phyloP scores from a whole-genome alignment of 371 early-diverging fungal genomes.

The Mucor saturninus region DNA sequence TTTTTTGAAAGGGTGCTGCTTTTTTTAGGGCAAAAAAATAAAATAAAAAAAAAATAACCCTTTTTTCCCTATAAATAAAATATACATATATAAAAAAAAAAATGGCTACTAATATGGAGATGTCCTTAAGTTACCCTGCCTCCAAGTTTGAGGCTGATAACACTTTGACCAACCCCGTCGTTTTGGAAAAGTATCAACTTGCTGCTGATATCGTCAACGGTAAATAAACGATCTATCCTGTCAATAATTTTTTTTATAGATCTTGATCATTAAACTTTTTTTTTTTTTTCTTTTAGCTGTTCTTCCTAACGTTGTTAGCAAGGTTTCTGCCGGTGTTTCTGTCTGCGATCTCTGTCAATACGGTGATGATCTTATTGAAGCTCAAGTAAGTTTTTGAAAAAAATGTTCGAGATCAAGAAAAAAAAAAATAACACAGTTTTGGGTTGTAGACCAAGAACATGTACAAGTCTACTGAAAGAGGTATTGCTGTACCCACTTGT shows the following conservation, averaged over 20 bases:
- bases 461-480: constrained; percentile 76
- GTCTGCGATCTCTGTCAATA: constrained; percentile 79
- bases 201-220: constrained; percentile 84
- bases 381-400: constrained; percentile 50
- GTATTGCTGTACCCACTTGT: constrained; percentile 87
- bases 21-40: not conserved
- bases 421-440: not conserved
- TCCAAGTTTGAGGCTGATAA: constrained; percentile 71
- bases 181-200: constrained; percentile 81
- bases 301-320: constrained; percentile 56
- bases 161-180: constrained; percentile 60
- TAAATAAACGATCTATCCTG: constrained; percentile 25
- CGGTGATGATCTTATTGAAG: constrained; percentile 79
- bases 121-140: constrained; percentile 43
- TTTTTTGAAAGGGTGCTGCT: not conserved
- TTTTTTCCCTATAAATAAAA: not conserved
- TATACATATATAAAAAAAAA: constrained; percentile 7
- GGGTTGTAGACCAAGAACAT: constrained; percentile 63
- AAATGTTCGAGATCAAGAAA: not conserved
- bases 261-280: constrained; percentile 3
- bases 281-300: constrained; percentile 28
- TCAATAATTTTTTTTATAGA: not conserved
- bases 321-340: constrained; percentile 65
- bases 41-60: constrained; percentile 8
- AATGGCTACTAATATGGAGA: constrained; percentile 39